Base-by-base conservation (phyloP, 1,284 basidiomycete genomes). In the Tilletia walkeri region DNA sequence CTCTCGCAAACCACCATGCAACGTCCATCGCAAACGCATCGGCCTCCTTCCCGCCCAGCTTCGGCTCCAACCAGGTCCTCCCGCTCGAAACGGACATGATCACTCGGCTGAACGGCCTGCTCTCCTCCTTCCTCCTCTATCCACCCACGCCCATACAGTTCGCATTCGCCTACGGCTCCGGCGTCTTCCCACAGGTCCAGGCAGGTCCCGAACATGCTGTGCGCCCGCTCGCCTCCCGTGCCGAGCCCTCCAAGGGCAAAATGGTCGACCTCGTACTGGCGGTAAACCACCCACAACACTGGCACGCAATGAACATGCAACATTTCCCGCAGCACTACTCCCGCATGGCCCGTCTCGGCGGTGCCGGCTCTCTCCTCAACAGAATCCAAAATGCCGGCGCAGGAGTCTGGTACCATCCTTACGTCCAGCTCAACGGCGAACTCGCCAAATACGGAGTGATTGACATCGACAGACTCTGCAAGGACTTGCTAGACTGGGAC, bases 371-470 rank as follows among this genome's bases (percentile, higher is more conserved):
- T 49, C 91, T 92, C 77, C 89, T 97, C 14, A 88, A 89, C 14
- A 87, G 87, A 70, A 86, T 95, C 65, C 91, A 97, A 84, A 89
- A 90, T 30, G 78, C 91, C 10, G 90, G 90, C 2, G 95, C 95
- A 0, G 93, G 93, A 4, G 88, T 98, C 48, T 99, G 95, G 95
- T 83, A 83, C 74, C 75, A 80, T 36, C 82, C 82, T 4, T 83
- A 83, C 67, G 73, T 83, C 69, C 67, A 50, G 66, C 63, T 77
- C 20, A 73, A 75, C 6, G 78, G 76, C 14, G 80, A 96, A 92
- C 90, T 88, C 67, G 92, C 98, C 85, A 99, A 99, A 85, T 99
- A 99, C 84, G 95, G 95, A n/a, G 90, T 98, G 36, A 94, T 95
- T 45, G 93, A 92, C 0, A 88, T 96, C 7, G 92, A 95, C 77